Percentiles rank a stretch among this genome's conserved stretches.
Conservation (phyloP, 257 asterid species). For the Eustoma russellianum region DNA sequence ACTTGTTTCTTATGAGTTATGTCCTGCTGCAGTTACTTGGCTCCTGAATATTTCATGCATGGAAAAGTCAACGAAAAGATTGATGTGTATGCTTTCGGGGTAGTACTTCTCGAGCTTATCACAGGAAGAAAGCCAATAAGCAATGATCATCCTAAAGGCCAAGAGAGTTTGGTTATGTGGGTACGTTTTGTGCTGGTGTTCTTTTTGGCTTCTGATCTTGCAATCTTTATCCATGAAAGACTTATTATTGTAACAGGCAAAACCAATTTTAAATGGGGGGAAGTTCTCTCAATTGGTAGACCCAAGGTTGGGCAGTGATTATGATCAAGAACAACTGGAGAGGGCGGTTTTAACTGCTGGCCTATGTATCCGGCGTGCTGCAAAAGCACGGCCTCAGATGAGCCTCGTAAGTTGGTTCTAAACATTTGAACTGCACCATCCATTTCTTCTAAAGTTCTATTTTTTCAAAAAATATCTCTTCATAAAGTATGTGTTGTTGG, state of each 20-base stretch:
- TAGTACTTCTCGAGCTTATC: conserved; percentile 90
- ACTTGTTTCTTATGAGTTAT: conserved; percentile 5
- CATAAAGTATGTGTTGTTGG: no score
- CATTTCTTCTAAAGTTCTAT: no score
- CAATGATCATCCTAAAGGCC: conserved; percentile 75
- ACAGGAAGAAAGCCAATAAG: conserved; percentile 92
- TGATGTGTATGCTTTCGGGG: conserved; percentile 94
- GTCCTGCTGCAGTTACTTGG: conserved; percentile 58
- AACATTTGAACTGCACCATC: background rate
- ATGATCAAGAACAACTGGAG: conserved; percentile 58
- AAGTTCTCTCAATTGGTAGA: conserved; percentile 54
- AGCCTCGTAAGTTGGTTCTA: conserved; percentile 46
- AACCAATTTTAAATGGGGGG: conserved; percentile 55
- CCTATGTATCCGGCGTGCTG: conserved; percentile 78
- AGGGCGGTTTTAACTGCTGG: conserved; percentile 83
- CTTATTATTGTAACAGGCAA: conserved; percentile 46
- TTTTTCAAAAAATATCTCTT: no score
- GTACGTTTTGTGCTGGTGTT: conserved; percentile 30
- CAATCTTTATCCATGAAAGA: conserved; percentile 3
- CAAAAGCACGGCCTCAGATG: conserved; percentile 91
- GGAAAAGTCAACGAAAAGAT: conserved; percentile 91
- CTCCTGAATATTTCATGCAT: conserved; percentile 97
- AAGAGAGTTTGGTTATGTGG: conserved; percentile 98
- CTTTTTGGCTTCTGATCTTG: background rate
- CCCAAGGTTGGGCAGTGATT: conserved; percentile 45